These are phyloP conservation scores for Inonotus hispidus DNA, from an alignment of 1,284 basidiomycete species.

Conservation along the genomic window DNA sequence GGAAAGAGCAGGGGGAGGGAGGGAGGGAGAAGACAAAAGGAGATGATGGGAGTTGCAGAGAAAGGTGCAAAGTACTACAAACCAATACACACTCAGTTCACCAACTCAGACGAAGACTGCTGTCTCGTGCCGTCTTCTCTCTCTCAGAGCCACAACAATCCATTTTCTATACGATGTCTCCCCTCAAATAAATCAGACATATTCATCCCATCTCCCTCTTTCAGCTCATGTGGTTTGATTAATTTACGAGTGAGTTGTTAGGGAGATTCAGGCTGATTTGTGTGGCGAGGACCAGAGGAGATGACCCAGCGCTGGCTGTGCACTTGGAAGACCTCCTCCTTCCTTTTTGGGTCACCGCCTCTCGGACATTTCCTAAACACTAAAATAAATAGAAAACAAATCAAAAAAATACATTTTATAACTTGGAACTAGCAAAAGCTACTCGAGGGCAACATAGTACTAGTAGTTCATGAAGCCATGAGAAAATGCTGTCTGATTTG, in stretches of 20 bases:
- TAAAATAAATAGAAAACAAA: no score
- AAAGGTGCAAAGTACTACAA: slow-evolving; percentile 4
- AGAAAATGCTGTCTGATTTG: no score
- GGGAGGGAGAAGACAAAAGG: neutral
- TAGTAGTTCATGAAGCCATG: no score
- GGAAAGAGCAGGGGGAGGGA: neutral
- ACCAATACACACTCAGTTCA: neutral
- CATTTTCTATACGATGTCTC: neutral
- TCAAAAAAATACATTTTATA: no score
- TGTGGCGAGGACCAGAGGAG: neutral
- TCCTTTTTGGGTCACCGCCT: neutral
- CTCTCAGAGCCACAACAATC: neutral
- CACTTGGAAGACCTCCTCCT: neutral
- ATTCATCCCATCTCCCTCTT: neutral
- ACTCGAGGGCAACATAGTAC: no score
- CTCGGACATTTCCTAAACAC: no score
- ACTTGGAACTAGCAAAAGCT: no score
- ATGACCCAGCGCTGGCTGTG: neutral
- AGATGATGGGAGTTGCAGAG: slow-evolving; percentile 1
- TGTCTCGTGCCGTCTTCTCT: no score
- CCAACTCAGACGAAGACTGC: no score
- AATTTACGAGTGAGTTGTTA: neutral
- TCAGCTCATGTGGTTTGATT: neutral
- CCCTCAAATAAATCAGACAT: neutral
- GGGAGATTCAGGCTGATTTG: neutral